Base-by-base conservation (phyloP, 2,329 filamentous ascomycete genomes). In the Fusarium cyanostomum region DNA sequence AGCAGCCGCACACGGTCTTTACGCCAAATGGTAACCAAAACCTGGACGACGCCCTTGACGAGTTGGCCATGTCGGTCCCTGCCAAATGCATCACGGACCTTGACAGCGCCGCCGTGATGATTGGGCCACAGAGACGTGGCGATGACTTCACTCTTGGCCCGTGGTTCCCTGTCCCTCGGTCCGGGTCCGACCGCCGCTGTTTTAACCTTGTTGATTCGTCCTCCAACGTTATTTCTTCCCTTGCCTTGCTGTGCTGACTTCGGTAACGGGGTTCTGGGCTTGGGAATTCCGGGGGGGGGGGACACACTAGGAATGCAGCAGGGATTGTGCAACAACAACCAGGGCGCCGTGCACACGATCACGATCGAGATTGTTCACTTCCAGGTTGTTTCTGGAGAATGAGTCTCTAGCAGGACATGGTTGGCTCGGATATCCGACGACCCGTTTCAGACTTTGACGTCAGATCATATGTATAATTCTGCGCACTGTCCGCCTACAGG, bases 61-160 rank as follows among this genome's bases (percentile, higher is more conserved):
- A 61, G 30, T 55, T 62, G 45, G 49, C 52, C 50, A 28, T 52
- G 64, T 54, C 51, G 56, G 54, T 64, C 62, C 52, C 58, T 71
- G 41, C 68, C 64, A 48, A 24, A 71, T 68, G 39, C 64, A 67
- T 67, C 63, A 44, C 37, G 37, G 45, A 34, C 35, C 54, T 59
- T 60, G 62, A 53, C 52, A 41, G 35, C 15, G 21, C 52, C 35
- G 18, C 28, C 31, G 52, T 39, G 38, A 44, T 70, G 68, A 70
- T 70, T 71, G 68, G 66, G 31, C 52, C 38, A 54, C 27, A n/a
- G 43, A 56, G 56, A 49, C 60, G 61, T 63, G 62, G 53, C 58
- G 38, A 71, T 71, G 69, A 72, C 69, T 71, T 71, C 69, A 71
- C 66, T 48, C 45, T 45, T 51, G 41, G 13, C 28, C 38, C 21